Evolutionary conservation across 495 filamentous ascomycete species (phyloP).

Genomic region (Polyplosphaeria fusca): DNA sequence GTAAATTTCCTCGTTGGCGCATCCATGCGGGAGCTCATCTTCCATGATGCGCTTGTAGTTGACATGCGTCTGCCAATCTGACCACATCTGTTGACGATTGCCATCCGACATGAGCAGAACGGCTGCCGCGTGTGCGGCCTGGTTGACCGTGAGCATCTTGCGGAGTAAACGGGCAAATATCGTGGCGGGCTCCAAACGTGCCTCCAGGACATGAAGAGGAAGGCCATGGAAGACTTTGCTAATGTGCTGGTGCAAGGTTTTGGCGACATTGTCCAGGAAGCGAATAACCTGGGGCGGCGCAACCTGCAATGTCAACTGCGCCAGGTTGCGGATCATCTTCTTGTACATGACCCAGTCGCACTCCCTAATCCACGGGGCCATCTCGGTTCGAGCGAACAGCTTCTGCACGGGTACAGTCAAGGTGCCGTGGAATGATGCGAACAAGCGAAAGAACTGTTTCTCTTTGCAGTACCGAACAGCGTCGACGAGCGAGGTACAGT

Average conservation of each 20-base stretch:
- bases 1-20: slow-evolving; percentile 63
- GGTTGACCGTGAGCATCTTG: slow-evolving; percentile 83
- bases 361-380: slow-evolving; percentile 90
- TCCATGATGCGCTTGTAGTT: slow-evolving; percentile 57
- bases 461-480: slow-evolving; percentile 93
- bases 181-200: slow-evolving; percentile 81
- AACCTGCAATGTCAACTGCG: slow-evolving; percentile 80
- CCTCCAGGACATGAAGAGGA: slow-evolving; percentile 76
- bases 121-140: slow-evolving; percentile 80
- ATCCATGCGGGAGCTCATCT: slow-evolving; percentile 48
- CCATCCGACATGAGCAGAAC: slow-evolving; percentile 69
- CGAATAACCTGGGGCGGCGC: slow-evolving; percentile 79
- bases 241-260: slow-evolving; percentile 73
- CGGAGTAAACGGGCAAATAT: slow-evolving; percentile 83
- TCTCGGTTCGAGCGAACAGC: slow-evolving; percentile 72
- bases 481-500: slow-evolving; percentile 92
- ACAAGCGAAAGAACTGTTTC: slow-evolving; percentile 91
- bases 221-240: slow-evolving; percentile 73
- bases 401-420: slow-evolving; percentile 97
- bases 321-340: slow-evolving; percentile 89
- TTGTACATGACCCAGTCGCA: slow-evolving; percentile 95
- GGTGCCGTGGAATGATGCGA: slow-evolving; percentile 90
- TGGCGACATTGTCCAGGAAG: slow-evolving; percentile 79
- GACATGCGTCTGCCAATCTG: slow-evolving; percentile 81
- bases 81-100: slow-evolving; percentile 86